These are phyloP conservation scores for Mucuna pruriens DNA, from an alignment of 306 rosid species.

Conservation along the genomic window DNA sequence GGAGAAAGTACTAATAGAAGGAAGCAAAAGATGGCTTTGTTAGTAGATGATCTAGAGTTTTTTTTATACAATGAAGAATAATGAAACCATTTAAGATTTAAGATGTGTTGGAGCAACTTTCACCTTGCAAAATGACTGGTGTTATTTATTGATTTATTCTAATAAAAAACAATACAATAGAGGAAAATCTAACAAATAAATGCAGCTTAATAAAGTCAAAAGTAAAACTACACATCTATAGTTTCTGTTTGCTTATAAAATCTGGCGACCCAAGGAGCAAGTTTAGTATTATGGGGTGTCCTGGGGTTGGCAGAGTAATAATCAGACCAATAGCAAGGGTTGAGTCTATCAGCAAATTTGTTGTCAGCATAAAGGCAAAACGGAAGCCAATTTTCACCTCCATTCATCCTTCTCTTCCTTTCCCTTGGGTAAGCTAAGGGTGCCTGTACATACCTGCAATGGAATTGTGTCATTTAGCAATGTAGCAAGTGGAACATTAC, in stretches of 20 bases:
- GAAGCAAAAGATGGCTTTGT: background rate
- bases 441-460: constrained; percentile 86
- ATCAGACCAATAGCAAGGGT: constrained; percentile 83
- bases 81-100: background rate
- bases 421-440: constrained; percentile 93
- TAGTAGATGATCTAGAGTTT: background rate
- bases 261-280: constrained; percentile 92
- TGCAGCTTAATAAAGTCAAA: background rate
- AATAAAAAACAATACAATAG: background rate
- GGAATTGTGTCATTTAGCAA: constrained; percentile 37
- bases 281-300: constrained; percentile 67
- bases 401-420: constrained; percentile 86
- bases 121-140: background rate
- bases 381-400: constrained; percentile 88
- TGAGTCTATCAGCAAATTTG: constrained; percentile 59
- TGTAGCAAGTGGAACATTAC: background rate
- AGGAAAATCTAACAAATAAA: background rate
- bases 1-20: background rate
- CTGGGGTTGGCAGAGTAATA: constrained; percentile 72
- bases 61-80: background rate
- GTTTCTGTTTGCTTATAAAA: constrained; percentile 56
- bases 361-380: constrained; percentile 71
- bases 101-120: background rate
- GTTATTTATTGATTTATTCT: background rate
- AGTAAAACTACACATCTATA: constrained; percentile 18